Conservation (phyloP, 2,329 filamentous ascomycete genomes). For the Ampelomyces quisqualis region DNA sequence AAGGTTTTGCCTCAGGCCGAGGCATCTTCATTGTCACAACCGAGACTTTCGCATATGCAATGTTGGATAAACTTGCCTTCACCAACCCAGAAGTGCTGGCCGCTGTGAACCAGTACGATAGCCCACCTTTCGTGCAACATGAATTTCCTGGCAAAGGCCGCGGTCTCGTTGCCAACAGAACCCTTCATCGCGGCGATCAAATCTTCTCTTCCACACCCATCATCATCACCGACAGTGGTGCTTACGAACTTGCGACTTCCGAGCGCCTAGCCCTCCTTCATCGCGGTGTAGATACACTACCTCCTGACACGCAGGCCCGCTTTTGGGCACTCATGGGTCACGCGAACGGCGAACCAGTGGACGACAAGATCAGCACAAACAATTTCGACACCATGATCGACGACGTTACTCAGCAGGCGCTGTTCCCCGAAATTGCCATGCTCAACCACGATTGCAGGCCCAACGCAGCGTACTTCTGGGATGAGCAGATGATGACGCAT, state of each 20-base stretch:
- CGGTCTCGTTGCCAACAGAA: constrained; percentile 39
- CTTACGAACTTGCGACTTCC: constrained; percentile 22
- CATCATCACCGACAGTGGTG: constrained; percentile 30
- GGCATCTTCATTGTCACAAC: constrained; percentile 38
- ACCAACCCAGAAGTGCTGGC: constrained; percentile 18
- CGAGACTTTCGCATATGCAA: constrained; percentile 24
- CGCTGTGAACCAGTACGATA: constrained; percentile 25
- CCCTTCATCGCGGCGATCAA: constrained; percentile 36
- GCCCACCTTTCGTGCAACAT: constrained; percentile 31
- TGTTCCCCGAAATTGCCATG: constrained; percentile 41
- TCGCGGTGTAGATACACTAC: constrained; percentile 31
- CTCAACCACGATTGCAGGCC: constrained; percentile 42
- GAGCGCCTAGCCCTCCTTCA: constrained; percentile 33
- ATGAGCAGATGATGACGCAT: constrained; percentile 42
- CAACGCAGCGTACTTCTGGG: constrained; percentile 47
- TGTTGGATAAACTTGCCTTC: constrained; percentile 36
- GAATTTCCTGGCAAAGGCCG: constrained; percentile 39
- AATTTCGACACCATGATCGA: constrained; percentile 36
- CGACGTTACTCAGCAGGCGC: constrained; percentile 23
- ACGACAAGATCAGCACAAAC: constrained; percentile 41
- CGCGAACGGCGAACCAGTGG: constrained; percentile 33
- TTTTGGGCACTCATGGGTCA: constrained; percentile 39
- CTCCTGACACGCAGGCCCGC: constrained; percentile 13
- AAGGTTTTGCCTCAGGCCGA: constrained; percentile 33
- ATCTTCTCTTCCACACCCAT: constrained; percentile 40